phyloP scores from a whole-genome alignment of 345 rosid genomes.

The Eucalyptus urophylla region DNA sequence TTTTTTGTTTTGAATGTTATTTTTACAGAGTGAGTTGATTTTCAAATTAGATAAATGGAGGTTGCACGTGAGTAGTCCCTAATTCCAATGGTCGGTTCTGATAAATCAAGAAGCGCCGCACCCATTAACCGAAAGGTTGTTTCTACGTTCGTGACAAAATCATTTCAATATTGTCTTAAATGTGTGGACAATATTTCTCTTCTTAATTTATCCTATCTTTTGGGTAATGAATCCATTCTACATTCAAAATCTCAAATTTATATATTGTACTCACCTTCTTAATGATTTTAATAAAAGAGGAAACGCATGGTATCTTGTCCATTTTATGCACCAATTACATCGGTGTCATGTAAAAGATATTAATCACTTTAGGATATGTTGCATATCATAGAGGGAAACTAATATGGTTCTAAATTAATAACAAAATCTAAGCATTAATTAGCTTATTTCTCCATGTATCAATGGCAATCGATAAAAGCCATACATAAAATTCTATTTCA shows the following conservation, averaged over 20 bases:
- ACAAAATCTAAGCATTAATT: neutral
- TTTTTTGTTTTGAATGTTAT: neutral
- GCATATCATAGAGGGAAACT: neutral
- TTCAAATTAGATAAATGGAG: neutral
- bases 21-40: neutral
- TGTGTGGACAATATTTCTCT: neutral
- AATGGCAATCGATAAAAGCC: neutral
- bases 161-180: neutral
- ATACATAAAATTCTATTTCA: neutral
- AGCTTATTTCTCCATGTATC: neutral
- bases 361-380: neutral
- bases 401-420: neutral
- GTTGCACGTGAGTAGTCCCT: neutral
- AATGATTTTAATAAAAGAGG: neutral
- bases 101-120: neutral
- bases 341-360: neutral
- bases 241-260: neutral
- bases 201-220: neutral
- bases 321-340: neutral
- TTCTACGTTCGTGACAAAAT: neutral
- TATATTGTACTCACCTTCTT: neutral
- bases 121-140: neutral
- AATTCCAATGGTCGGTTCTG: constrained; percentile 3
- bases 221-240: neutral
- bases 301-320: neutral